Percentiles rank a stretch among this genome's conserved stretches.
Evolutionary conservation across 495 filamentous ascomycete species (phyloP).

Genomic region (Penicillium salamii): DNA sequence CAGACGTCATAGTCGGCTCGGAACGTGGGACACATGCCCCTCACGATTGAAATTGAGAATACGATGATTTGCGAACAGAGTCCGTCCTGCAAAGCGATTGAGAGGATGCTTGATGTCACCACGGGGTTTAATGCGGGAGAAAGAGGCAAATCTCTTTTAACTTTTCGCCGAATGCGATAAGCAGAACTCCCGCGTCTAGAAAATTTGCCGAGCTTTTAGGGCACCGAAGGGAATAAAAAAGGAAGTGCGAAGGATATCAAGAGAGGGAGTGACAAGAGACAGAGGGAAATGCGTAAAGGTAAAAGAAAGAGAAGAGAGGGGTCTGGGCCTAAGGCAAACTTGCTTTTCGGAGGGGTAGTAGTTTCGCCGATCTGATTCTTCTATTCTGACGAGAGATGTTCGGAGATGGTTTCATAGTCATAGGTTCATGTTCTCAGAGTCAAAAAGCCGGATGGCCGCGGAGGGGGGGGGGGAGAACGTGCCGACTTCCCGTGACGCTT

Average conservation of each 20-base stretch:
- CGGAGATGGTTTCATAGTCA: too few species aligned
- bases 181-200: conserved; percentile 12
- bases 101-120: too few species aligned
- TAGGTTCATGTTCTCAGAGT: background rate
- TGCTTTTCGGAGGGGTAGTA: background rate
- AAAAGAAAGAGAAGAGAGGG: conserved; percentile 10
- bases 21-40: conserved; percentile 41
- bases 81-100: too few species aligned
- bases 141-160: conserved; percentile 30
- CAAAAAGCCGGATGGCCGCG: conserved; percentile 16
- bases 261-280: background rate
- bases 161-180: conserved; percentile 24
- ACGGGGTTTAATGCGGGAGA: conserved; percentile 11
- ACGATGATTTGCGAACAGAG: background rate
- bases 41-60: conserved; percentile 8
- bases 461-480: conserved; percentile 16
- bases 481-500: conserved; percentile 22
- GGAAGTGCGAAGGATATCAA: too few species aligned
- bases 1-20: conserved; percentile 44
- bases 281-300: conserved; percentile 2
- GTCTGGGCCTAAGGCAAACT: conserved; percentile 7
- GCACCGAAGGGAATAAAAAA: background rate
- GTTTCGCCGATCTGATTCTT: too few species aligned
- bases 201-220: too few species aligned
- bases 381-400: too few species aligned